These are phyloP conservation scores for Arthrobotrys sinensis DNA, from an alignment of 2,329 filamentous ascomycete genomes.

Conservation along the genomic window DNA sequence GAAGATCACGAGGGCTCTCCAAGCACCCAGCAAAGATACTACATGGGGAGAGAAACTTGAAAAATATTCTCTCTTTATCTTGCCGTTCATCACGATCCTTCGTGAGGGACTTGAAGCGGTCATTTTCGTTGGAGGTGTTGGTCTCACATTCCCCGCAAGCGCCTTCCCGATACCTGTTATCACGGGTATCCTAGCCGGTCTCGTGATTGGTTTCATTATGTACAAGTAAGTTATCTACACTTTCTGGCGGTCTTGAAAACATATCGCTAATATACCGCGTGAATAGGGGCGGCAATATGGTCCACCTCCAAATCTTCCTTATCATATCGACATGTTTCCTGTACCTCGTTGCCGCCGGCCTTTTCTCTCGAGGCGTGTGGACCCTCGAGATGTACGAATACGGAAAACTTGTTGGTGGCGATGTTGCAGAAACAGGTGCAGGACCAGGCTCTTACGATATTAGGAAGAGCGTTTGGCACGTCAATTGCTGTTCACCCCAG, in stretches of 20 bases:
- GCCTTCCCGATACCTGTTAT: slow-evolving; percentile 84
- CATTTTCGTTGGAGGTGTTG: slow-evolving; percentile 87
- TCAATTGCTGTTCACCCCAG: slow-evolving; percentile 85
- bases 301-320: slow-evolving; percentile 82
- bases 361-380: slow-evolving; percentile 85
- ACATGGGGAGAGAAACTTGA: slow-evolving; percentile 76
- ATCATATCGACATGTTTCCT: slow-evolving; percentile 85
- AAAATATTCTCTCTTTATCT: slow-evolving; percentile 87
- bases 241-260: not conserved
- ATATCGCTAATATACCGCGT: slow-evolving; percentile 48
- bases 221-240: slow-evolving; percentile 77
- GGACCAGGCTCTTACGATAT: slow-evolving; percentile 87
- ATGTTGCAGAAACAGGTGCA: slow-evolving; percentile 74
- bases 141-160: slow-evolving; percentile 80
- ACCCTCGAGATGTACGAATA: slow-evolving; percentile 79
- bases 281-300: slow-evolving; percentile 73
- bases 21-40: slow-evolving; percentile 68
- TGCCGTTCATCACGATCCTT: slow-evolving; percentile 90
- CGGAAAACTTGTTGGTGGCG: slow-evolving; percentile 76
- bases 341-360: slow-evolving; percentile 85
- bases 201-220: slow-evolving; percentile 78
- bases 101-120: slow-evolving; percentile 89
- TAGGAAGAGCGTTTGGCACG: slow-evolving; percentile 83
- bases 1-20: slow-evolving; percentile 81
- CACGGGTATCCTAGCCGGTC: slow-evolving; percentile 78